Evolutionary conservation across 352 stramenopile species (phyloP).

Genomic region (Phytophthora aleatoria): DNA sequence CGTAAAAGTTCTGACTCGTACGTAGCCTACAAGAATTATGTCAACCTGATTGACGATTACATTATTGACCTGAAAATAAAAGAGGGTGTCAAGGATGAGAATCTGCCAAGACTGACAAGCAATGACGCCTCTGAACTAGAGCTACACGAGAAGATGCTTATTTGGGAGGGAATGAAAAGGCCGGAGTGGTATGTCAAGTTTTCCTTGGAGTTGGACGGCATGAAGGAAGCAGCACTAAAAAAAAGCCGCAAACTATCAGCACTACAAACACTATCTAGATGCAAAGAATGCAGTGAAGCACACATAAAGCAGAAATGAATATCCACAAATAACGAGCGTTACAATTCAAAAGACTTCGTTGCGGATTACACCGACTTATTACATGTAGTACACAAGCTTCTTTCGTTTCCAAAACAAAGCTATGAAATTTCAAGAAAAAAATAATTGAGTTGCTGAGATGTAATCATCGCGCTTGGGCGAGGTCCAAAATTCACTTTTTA

Average conservation of each 20-base stretch:
- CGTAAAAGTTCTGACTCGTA: not conserved
- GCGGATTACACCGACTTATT: too few relatives aligned
- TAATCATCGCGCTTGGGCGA: too few relatives aligned
- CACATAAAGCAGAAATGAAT: not conserved
- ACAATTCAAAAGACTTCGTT: too few relatives aligned
- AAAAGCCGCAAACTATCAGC: constrained; percentile 15
- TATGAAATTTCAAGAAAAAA: too few relatives aligned
- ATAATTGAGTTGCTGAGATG: too few relatives aligned
- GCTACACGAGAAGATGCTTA: constrained; percentile 9
- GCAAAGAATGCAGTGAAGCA: not conserved
- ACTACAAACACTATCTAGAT: constrained; percentile 9
- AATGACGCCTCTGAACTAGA: not conserved
- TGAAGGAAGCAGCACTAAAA: constrained; percentile 10
- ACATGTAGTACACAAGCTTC: too few relatives aligned
- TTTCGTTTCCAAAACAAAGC: too few relatives aligned
- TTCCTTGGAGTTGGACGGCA: constrained; percentile 14
- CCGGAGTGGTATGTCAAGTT: constrained; percentile 20
- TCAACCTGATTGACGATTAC: constrained; percentile 19
- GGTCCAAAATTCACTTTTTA: too few relatives aligned
- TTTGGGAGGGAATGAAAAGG: constrained; percentile 6
- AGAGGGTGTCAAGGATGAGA: not conserved
- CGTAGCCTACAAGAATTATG: constrained; percentile 11
- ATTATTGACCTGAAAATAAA: constrained; percentile 2
- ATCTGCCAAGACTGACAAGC: constrained; percentile 9
- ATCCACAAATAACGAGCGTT: too few relatives aligned